These are phyloP conservation scores for Volvariella volvacea DNA, from an alignment of 1,284 basidiomycete species.

Conservation along the genomic window DNA sequence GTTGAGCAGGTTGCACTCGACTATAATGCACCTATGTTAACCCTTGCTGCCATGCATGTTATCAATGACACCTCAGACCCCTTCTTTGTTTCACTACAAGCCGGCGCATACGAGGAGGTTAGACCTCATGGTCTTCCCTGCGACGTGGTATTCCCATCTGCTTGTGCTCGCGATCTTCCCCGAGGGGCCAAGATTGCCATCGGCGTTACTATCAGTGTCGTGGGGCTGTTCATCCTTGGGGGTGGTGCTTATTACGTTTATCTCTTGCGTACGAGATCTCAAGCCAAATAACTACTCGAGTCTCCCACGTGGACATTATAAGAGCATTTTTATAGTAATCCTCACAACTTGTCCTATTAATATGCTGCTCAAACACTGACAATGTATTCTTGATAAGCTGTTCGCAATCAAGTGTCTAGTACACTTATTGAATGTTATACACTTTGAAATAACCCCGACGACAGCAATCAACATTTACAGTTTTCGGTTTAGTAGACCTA, in stretches of 20 bases:
- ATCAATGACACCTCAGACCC: constrained; percentile 69
- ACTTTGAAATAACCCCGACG: too few relatives aligned
- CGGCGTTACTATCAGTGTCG: constrained; percentile 57
- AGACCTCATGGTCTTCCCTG: constrained; percentile 68
- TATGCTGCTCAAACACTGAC: too few relatives aligned
- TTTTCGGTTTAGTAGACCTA: constrained; percentile 31
- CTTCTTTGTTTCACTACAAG: constrained; percentile 64
- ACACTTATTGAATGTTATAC: too few relatives aligned
- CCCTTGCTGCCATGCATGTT: constrained; percentile 71
- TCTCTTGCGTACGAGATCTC: constrained; percentile 3
- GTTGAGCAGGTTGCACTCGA: constrained; percentile 58
- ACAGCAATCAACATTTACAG: too few relatives aligned
- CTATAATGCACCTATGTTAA: constrained; percentile 83
- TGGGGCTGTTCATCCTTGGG: constrained; percentile 49
- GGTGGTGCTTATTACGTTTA: constrained; percentile 38
- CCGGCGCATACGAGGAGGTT: constrained; percentile 57
- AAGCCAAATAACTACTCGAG: not conserved
- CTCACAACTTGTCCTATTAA: too few relatives aligned
- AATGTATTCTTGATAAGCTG: too few relatives aligned
- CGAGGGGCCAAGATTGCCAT: constrained; percentile 65
- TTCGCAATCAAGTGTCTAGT: too few relatives aligned
- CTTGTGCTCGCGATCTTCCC: constrained; percentile 32
- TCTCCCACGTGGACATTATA: too few relatives aligned
- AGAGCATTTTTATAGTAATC: too few relatives aligned
- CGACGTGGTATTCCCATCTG: constrained; percentile 58